phyloP scores from a whole-genome alignment of 352 stramenopile genomes.

The Thraustochytrium sp. region DNA sequence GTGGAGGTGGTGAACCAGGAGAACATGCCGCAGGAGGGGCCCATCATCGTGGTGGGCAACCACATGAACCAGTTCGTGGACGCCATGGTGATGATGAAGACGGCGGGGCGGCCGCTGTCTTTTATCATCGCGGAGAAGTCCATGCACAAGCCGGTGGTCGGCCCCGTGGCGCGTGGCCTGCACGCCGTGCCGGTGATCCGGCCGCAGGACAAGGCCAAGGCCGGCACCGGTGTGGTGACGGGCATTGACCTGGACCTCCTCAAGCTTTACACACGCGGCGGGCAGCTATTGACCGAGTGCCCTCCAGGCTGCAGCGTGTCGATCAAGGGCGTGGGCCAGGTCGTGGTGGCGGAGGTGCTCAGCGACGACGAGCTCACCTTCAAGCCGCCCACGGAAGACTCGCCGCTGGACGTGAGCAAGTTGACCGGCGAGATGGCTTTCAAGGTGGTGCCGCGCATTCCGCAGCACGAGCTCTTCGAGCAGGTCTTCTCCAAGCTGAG shows the following conservation, averaged over 20 bases:
- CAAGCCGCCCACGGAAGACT: constrained; percentile 51
- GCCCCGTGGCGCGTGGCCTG: constrained; percentile 86
- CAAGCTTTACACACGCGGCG: constrained; percentile 57
- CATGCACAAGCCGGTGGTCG: constrained; percentile 85
- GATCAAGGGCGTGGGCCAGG: constrained; percentile 61
- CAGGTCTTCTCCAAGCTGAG: constrained; percentile 82
- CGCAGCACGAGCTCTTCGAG: constrained; percentile 82
- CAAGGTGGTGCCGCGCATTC: constrained; percentile 80
- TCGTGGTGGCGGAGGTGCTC: constrained; percentile 72
- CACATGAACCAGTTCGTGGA: constrained; percentile 99
- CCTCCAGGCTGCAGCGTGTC: constrained; percentile 67
- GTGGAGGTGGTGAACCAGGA: constrained; percentile 90
- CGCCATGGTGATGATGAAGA: constrained; percentile 85
- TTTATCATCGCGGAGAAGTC: constrained; percentile 96
- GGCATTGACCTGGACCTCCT: constrained; percentile 51
- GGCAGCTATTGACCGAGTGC: constrained; percentile 57
- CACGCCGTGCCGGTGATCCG: constrained; percentile 92
- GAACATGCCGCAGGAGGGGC: constrained; percentile 89
- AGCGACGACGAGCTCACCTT: constrained; percentile 74
- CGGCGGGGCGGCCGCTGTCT: constrained; percentile 86
- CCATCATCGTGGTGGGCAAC: constrained; percentile 94
- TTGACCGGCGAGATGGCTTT: constrained; percentile 53
- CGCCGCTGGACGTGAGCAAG: not conserved
- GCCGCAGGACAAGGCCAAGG: constrained; percentile 80
- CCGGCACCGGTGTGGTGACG: constrained; percentile 62